Conservation (phyloP, 352 stramenopile species). For the Phytophthora multivora region DNA sequence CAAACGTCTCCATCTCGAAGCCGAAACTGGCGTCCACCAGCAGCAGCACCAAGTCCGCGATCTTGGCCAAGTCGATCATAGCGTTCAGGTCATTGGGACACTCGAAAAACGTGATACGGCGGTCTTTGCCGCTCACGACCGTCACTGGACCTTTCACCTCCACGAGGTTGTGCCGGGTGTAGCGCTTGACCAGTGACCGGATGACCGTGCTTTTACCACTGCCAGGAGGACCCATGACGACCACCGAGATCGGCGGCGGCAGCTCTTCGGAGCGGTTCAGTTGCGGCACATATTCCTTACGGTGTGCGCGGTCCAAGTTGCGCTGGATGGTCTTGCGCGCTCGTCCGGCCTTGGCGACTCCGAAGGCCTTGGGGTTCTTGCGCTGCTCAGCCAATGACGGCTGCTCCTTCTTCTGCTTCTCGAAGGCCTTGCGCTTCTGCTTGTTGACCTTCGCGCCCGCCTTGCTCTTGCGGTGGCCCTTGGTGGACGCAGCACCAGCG, state of each 20-base stretch:
- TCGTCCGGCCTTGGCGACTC: constrained; percentile 95
- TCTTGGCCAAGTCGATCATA: constrained; percentile 97
- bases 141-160: constrained; percentile 98
- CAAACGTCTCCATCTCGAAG: constrained; percentile 99
- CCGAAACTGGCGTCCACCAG: constrained; percentile 99
- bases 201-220: constrained; percentile 99
- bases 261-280: constrained; percentile 84
- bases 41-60: constrained; percentile 98
- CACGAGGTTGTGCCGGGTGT: constrained; percentile 98
- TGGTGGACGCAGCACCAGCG: constrained; percentile 40
- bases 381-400: constrained; percentile 89
- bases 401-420: constrained; percentile 85
- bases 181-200: constrained; percentile 98
- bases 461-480: constrained; percentile 87
- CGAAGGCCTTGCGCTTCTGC: constrained; percentile 93
- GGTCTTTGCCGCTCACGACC: constrained; percentile 97
- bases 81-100: constrained; percentile 95
- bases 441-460: constrained; percentile 93
- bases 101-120: constrained; percentile 99
- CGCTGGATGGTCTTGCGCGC: constrained; percentile 97
- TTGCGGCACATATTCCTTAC: constrained; percentile 97
- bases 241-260: constrained; percentile 94
- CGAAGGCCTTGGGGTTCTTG: constrained; percentile 97
- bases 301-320: constrained; percentile 97
- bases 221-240: constrained; percentile 97